These are phyloP conservation scores for Mortierella antarctica DNA, from an alignment of 192 early-diverging fungal genomes.

Conservation along the genomic window DNA sequence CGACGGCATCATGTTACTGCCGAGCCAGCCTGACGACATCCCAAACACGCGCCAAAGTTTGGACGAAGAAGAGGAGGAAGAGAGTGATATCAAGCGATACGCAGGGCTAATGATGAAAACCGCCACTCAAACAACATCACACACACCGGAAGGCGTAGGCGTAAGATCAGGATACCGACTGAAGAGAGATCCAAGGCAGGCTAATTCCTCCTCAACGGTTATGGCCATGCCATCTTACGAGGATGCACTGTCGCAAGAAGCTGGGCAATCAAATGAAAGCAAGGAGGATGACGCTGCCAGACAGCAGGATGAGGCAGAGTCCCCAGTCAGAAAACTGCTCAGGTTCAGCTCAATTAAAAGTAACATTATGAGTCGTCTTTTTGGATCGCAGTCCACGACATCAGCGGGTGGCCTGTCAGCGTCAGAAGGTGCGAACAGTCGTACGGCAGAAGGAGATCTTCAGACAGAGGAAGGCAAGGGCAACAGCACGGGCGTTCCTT, in stretches of 20 bases:
- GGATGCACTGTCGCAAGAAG: too few relatives aligned
- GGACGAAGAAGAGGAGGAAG: neutral
- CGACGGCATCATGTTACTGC: neutral
- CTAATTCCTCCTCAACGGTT: neutral
- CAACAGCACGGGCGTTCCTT: too few relatives aligned
- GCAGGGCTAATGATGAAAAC: constrained; percentile 21
- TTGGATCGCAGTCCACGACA: constrained; percentile 8
- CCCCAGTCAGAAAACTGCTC: neutral
- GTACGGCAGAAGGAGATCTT: too few relatives aligned
- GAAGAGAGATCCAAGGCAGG: neutral
- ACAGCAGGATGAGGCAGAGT: too few relatives aligned
- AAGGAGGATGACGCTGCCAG: neutral
- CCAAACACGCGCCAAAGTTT: neutral
- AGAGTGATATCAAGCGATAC: constrained; percentile 32
- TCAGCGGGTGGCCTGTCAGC: neutral
- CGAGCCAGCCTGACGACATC: neutral
- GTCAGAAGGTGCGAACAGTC: too few relatives aligned
- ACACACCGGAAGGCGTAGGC: neutral
- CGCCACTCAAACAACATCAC: neutral
- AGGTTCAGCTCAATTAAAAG: constrained; percentile 20
- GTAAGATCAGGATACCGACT: neutral
- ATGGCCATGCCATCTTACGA: too few relatives aligned
- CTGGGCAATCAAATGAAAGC: too few relatives aligned
- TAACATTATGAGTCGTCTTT: constrained; percentile 32
- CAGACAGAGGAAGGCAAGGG: too few relatives aligned